Base-by-base conservation (phyloP, 2,329 filamentous ascomycete species). In the Mariannaea sp. region DNA sequence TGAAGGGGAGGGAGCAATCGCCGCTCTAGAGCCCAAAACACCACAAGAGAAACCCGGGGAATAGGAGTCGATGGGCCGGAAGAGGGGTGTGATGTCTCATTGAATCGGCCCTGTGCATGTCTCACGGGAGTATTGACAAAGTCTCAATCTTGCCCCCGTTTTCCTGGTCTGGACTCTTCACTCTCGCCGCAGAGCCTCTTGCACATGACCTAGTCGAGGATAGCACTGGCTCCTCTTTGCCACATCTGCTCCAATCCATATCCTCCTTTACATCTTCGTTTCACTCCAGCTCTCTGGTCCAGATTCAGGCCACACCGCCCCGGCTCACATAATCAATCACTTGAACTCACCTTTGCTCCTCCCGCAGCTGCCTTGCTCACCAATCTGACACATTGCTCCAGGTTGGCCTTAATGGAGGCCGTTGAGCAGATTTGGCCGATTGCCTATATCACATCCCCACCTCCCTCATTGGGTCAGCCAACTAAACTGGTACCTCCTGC, bases 341-440 rank as follows among this genome's bases (percentile, higher is more conserved):
- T 26, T 22, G 10, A n/a, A 55, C 71, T 54, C 65, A 92, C 90
- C 79, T 92, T 89, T 49, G 92, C 92, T 38, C 90, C 90, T 51
- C 86, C 86, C 22, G 79, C 77, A 8, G 87, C 85, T 29, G 93
- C 92, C 69, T 88, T 89, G 53, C 79, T 78, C 49, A 94, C 80
- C 39, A 96, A 79, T 33, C 73, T 77, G 56, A 86, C 83, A 72
- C 91, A 96, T 72, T 93, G 88, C 43, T 82, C 77, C 38, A 97
- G 83, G 71, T 97, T 97, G 65, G 88, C 82, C 60, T 82, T 74
- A 77, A 94, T 85, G 59, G 83, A 89, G 56, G 86, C 80, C 53
- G 90, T 95, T 30, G 92, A 92, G 75, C 91, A 92, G 73, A 97
- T 84, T 74, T 97, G 93, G 27, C 92, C 92, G 39, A 96, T 80